Conservation (phyloP, 768 basidiomycete species). For the Naganishia friedmannii region DNA sequence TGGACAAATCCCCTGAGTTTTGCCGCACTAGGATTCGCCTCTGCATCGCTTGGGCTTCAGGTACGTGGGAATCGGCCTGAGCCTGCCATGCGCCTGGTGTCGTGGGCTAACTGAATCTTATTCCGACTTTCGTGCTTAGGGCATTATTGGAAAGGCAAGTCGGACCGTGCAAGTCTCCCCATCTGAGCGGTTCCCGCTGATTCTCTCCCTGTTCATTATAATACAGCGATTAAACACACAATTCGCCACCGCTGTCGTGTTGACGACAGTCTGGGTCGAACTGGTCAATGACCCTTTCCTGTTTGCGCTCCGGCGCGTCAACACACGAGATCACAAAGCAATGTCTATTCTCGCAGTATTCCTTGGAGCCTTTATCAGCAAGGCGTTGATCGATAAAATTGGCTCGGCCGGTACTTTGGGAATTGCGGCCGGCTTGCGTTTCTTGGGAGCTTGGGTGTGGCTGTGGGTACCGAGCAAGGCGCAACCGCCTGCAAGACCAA, state of each 20-base stretch:
- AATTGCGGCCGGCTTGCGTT: conserved; percentile 42
- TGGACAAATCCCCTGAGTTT: conserved; percentile 70
- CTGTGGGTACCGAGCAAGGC: conserved; percentile 19
- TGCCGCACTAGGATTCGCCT: conserved; percentile 73
- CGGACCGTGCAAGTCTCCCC: not conserved
- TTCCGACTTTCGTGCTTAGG: conserved; percentile 45
- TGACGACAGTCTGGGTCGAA: conserved; percentile 79
- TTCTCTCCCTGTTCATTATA: not conserved
- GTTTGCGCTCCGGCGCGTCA: conserved; percentile 58
- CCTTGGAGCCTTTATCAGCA: conserved; percentile 64
- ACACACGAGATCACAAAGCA: conserved; percentile 67
- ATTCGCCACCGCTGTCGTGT: conserved; percentile 59
- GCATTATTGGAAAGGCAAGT: conserved; percentile 80
- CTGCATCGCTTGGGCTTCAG: conserved; percentile 74
- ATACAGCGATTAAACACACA: conserved; percentile 14
- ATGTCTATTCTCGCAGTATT: conserved; percentile 64
- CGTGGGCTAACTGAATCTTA: no score
- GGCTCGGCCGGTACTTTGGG: conserved; percentile 44
- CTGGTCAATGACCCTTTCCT: conserved; percentile 76
- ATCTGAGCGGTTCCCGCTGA: conserved; percentile 60
- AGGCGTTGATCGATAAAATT: conserved; percentile 40
- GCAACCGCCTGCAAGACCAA: not conserved
- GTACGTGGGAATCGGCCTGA: conserved; percentile 30
- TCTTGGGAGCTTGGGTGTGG: conserved; percentile 25
- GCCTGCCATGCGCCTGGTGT: not conserved